These are phyloP conservation scores for Bipolaris cookei DNA, from an alignment of 2,329 filamentous ascomycete species.

Conservation along the genomic window DNA sequence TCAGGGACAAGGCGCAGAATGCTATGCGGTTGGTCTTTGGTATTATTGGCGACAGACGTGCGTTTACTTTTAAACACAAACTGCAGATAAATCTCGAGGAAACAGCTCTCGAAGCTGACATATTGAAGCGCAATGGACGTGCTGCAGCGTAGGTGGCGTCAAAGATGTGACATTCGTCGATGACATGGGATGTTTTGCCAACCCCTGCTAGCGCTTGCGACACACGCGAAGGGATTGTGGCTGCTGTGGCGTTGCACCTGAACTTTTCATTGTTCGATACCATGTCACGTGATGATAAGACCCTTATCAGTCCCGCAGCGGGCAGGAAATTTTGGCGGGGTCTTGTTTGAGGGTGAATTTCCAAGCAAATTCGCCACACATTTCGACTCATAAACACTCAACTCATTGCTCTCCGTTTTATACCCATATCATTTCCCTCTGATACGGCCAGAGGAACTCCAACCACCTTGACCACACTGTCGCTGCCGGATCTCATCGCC, in stretches of 20 bases:
- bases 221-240: neutral
- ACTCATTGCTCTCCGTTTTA: constrained; percentile 5
- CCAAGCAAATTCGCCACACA: constrained; percentile 34
- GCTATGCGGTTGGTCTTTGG: constrained; percentile 10
- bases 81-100: constrained; percentile 34
- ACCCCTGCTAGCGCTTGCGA: neutral
- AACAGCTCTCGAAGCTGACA: constrained; percentile 32
- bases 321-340: constrained; percentile 37
- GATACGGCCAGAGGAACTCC: neutral
- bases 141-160: neutral
- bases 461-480: neutral
- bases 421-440: neutral
- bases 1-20: constrained; percentile 13
- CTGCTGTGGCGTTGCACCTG: neutral
- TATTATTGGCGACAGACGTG: constrained; percentile 6
- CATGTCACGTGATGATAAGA: constrained; percentile 41
- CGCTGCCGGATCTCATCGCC: constrained; percentile 4
- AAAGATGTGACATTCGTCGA: constrained; percentile 2
- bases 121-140: constrained; percentile 14
- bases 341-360: constrained; percentile 31
- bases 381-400: constrained; percentile 22
- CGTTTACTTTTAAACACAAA: constrained; percentile 26
- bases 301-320: constrained; percentile 6
- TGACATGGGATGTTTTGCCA: constrained; percentile 14
- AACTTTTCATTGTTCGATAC: neutral